These are phyloP conservation scores for Picea glauca DNA, from an alignment of 75 land plant species.

Conservation along the genomic window DNA sequence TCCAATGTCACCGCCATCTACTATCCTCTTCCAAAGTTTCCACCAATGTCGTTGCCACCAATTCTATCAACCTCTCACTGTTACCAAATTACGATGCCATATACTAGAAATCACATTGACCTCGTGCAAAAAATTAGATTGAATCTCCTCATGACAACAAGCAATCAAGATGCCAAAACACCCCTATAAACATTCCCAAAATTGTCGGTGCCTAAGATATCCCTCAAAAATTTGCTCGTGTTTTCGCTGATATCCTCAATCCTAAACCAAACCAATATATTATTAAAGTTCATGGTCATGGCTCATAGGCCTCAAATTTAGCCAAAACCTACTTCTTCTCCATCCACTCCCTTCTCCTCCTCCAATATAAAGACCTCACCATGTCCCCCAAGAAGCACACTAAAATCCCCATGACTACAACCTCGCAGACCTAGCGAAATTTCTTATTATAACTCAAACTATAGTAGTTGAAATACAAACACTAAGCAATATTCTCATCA, in stretches of 20 bases:
- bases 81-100: slow-evolving; percentile 74
- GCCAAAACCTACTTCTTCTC: not conserved
- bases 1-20: too few species aligned
- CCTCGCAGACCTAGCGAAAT: slow-evolving; percentile 5
- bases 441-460: not conserved
- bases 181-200: slow-evolving; percentile 65
- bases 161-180: slow-evolving; percentile 30
- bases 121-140: slow-evolving; percentile 73
- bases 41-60: too few species aligned
- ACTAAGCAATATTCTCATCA: slow-evolving; percentile 37
- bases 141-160: slow-evolving; percentile 83
- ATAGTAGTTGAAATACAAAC: slow-evolving; percentile 19
- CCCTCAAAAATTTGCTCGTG: slow-evolving; percentile 47
- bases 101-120: slow-evolving; percentile 81
- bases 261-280: slow-evolving; percentile 18
- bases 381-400: not conserved
- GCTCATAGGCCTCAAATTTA: slow-evolving; percentile 4
- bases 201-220: slow-evolving; percentile 51
- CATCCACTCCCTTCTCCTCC: not conserved
- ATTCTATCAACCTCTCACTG: slow-evolving; percentile 67
- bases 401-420: slow-evolving; percentile 14
- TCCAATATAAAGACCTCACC: not conserved
- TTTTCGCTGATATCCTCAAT: slow-evolving; percentile 29
- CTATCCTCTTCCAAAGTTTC: too few species aligned
- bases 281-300: slow-evolving; percentile 9